These are phyloP conservation scores for Skeletonema tropicum DNA, from an alignment of 108 stramenopile genomes.

Conservation along the genomic window DNA sequence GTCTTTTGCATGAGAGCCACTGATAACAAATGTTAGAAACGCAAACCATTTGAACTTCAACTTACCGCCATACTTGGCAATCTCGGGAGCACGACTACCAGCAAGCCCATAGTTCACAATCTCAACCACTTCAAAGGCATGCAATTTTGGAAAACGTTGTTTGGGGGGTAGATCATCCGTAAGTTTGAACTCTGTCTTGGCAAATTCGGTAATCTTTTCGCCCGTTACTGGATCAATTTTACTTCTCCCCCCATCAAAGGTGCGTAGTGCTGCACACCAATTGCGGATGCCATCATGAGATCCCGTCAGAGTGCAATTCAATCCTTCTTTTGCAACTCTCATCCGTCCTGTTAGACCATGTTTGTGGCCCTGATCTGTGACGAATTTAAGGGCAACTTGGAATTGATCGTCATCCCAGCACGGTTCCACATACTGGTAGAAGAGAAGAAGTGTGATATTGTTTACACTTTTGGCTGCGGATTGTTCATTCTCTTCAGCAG, in stretches of 20 bases:
- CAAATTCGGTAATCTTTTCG: slow-evolving; percentile 56
- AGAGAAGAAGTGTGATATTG: slow-evolving; percentile 72
- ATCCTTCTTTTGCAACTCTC: slow-evolving; percentile 85
- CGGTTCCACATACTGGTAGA: slow-evolving; percentile 92
- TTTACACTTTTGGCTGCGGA: slow-evolving; percentile 10
- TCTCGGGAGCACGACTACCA: slow-evolving; percentile 66
- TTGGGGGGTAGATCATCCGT: slow-evolving; percentile 71
- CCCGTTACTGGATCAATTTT: slow-evolving; percentile 19
- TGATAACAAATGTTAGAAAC: neutral
- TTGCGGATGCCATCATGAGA: slow-evolving; percentile 46
- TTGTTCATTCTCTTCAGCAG: neutral
- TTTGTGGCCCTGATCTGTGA: slow-evolving; percentile 49
- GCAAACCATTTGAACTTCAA: neutral
- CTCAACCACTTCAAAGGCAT: slow-evolving; percentile 76
- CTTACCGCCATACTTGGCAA: slow-evolving; percentile 65
- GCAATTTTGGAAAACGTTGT: slow-evolving; percentile 78
- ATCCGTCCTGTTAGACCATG: slow-evolving; percentile 79
- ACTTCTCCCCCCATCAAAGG: slow-evolving; percentile 51
- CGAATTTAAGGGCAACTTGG: slow-evolving; percentile 51
- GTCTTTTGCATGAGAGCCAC: neutral
- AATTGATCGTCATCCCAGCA: slow-evolving; percentile 72
- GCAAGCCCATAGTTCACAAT: slow-evolving; percentile 90
- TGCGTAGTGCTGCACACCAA: slow-evolving; percentile 67
- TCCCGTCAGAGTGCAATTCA: slow-evolving; percentile 91
- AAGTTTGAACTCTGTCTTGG: slow-evolving; percentile 86